Base-by-base conservation (phyloP, 805 yeast genomes). In the Monosporozyma aerobia region DNA sequence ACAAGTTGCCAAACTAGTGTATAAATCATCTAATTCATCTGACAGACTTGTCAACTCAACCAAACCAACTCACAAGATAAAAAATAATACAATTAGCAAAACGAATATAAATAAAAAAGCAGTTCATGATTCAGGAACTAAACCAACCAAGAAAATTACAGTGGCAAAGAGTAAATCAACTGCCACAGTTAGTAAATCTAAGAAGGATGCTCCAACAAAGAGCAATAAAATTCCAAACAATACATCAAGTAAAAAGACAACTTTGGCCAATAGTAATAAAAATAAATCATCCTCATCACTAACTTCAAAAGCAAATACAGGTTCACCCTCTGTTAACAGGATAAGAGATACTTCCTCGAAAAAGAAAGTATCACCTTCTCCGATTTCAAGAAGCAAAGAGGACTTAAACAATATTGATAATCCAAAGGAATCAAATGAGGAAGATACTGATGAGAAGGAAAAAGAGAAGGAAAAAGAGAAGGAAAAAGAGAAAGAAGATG, bases 1-100 rank as follows among this genome's bases (percentile, higher is more conserved):
- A 16, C 54, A 54, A 46, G 54, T 41, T 5, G 56, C 56, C 3
- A 47, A 48, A 51, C 11, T 45, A n/a, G 54, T 51, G 2, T 51
- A 51, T 43, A 32, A 40, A 30, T 23, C 46, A 37, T 16, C 49
- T 10, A 40, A 48, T 13, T 13, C 33, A 8, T n/a, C 35, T 19
- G 50, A 48, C n/a, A 40, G 23, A n/a, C 4, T 44, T 8, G 44
- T 19, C 11, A 44, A 19, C 23, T n/a, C 19, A n/a, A 29, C 37
- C 1, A 45, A 32, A 7, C 39, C 40, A 19, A 40, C n/a, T 16
- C 13, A 30, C 6, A 30, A 30, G 8, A 16, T 16, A 30, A 44
- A 16, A 29, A 44, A 16, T 23, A 16, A 44, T 44, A 7, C 6
- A 10, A 44, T 33, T 13, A 9, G 14, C 27, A 13, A 44, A 44